A percentile compares a stretch with the other conserved stretches of the same genome.
phyloP scores from a whole-genome alignment of 2,329 filamentous ascomycete genomes.

The Cryphonectria carpinicola region DNA sequence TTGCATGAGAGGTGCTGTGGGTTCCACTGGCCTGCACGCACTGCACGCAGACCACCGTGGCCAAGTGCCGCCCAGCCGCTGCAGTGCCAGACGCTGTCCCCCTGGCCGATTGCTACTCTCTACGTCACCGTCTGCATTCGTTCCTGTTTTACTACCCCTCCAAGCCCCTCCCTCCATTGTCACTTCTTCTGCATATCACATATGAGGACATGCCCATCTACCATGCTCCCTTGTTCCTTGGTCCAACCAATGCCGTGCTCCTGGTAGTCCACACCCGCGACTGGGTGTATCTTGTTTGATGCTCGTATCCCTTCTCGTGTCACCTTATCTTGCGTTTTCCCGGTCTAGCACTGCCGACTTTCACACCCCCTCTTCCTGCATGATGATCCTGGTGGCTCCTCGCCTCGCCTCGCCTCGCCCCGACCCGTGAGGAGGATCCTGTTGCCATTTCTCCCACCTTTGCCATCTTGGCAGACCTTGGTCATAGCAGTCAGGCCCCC shows the following conservation, averaged over 20 bases:
- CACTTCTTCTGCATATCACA: too few relatives aligned
- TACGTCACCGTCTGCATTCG: not conserved
- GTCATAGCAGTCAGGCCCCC: not conserved
- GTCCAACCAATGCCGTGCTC: not conserved
- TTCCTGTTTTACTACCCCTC: not conserved
- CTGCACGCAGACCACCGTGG: too few relatives aligned
- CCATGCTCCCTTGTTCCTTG: not conserved
- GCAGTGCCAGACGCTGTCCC: not conserved
- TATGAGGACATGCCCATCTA: not conserved
- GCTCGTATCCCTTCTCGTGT: not conserved
- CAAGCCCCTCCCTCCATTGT: not conserved
- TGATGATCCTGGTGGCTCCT: not conserved
- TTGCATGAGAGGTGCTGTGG: not conserved
- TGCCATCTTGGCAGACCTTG: not conserved
- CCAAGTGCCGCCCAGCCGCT: not conserved
- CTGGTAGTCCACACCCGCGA: not conserved
- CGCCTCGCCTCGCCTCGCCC: not conserved
- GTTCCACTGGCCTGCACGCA: not conserved
- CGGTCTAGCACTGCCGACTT: not conserved
- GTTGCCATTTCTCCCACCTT: not conserved
- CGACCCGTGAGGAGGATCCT: not conserved
- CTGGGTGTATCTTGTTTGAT: not conserved
- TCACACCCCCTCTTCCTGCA: not conserved
- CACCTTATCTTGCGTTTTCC: not conserved
- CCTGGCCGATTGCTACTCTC: not conserved